Evolutionary conservation across 495 filamentous ascomycete genomes (phyloP), one percentile per base, ranked within the genome.

Genomic region (Entonaema liquescens): DNA sequence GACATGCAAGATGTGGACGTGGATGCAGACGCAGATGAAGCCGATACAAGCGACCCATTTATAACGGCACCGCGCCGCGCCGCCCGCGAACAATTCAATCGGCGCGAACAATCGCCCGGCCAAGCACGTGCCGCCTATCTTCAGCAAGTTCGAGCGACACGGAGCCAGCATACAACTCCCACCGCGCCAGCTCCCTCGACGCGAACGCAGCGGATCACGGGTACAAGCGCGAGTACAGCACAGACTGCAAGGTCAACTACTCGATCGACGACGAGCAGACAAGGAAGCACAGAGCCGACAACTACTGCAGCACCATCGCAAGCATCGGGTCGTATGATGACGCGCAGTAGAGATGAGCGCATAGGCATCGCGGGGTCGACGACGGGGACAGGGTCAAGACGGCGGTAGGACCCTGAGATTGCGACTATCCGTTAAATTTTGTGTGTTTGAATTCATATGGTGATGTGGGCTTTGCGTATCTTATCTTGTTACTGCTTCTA

Each of bases 311-410:
- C 15, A 9, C 28, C 29, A 13, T 2, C 25, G 5, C 53, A 19
- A 29, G 13, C 74, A 19, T 72, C 77, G 1, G 76, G 74, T 17
- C 71, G 68, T 13, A 70, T 77, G 75, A 70, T 68, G 68, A 75
- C 75, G 57, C 62, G 79, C 65, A 77, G 74, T 9, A 44, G 79
- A 38, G 79, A 80, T 4, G 79, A 81, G 73, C 49, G 79, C 50
- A 78, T 81, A 11, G 78, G 77, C 3, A 29, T 76, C 33, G 68
- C 70, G 12, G 78, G 68, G 28, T 57, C 67, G 63, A 67, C 19
- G 5, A 15, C 66, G 17, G 73, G 58, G 42, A 35, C 58, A 36
- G 56, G 56, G 12, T 26, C 70, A 59, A 65, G 75, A 64, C 61
- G 75, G 31, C 70, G 75, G 42, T 77, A 77, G 73, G 42, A 53